Percentiles rank a stretch among this genome's conserved stretches.
Conservation (phyloP, 2,329 filamentous ascomycete species). For the Alternaria hordeiaustralica region DNA sequence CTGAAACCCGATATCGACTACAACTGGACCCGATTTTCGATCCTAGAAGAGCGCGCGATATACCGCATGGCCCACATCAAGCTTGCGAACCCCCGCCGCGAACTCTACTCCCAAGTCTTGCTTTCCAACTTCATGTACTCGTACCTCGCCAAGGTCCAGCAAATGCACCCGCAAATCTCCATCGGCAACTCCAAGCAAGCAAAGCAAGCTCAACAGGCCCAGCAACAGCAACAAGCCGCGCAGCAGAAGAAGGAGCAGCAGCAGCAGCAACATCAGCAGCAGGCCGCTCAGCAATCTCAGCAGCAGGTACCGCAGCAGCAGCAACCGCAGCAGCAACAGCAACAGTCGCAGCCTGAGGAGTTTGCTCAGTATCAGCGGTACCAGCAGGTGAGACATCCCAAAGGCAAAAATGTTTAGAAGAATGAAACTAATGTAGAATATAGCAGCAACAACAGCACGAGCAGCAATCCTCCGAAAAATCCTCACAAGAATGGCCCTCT, state of each 20-base stretch:
- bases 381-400: slow-evolving; percentile 34
- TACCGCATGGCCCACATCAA: slow-evolving; percentile 99
- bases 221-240: slow-evolving; percentile 56
- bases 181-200: slow-evolving; percentile 81
- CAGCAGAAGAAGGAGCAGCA: slow-evolving; percentile 50
- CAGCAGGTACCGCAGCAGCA: slow-evolving; percentile 42
- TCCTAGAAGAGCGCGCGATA: slow-evolving; percentile 93
- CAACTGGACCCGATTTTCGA: slow-evolving; percentile 93
- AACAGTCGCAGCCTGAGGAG: slow-evolving; percentile 48
- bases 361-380: slow-evolving; percentile 50
- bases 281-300: slow-evolving; percentile 38
- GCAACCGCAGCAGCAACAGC: slow-evolving; percentile 41
- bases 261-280: slow-evolving; percentile 48
- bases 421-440: neutral
- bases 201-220: slow-evolving; percentile 65
- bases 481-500: slow-evolving; percentile 29
- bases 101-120: slow-evolving; percentile 91
- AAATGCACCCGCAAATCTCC: slow-evolving; percentile 96
- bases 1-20: slow-evolving; percentile 91
- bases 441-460: slow-evolving; percentile 29
- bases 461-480: slow-evolving; percentile 24
- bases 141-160: slow-evolving; percentile 96
- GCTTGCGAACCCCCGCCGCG: slow-evolving; percentile 92
- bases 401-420: too few relatives aligned
- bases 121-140: slow-evolving; percentile 99